phyloP scores from a whole-genome alignment of 345 rosid species.

The Lumnitzera racemosa region DNA sequence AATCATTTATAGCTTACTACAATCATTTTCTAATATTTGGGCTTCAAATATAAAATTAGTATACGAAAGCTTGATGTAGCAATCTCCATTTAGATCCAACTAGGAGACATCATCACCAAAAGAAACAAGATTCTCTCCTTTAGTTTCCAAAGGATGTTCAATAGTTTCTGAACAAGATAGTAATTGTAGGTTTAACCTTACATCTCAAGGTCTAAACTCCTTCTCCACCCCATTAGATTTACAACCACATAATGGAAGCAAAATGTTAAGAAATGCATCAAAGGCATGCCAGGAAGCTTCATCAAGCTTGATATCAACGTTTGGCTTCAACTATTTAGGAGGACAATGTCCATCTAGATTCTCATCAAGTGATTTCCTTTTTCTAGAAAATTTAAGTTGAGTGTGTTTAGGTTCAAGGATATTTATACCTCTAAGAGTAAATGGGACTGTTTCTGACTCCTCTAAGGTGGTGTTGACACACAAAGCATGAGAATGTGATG shows the following conservation, averaged over 20 bases:
- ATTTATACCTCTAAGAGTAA: slow-evolving; percentile 92
- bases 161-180: slow-evolving; percentile 34
- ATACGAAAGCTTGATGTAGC: too few relatives aligned
- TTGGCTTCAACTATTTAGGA: slow-evolving; percentile 48
- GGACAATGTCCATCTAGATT: slow-evolving; percentile 37
- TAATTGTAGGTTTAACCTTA: slow-evolving; percentile 44
- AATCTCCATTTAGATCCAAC: slow-evolving; percentile 25
- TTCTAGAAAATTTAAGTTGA: slow-evolving; percentile 77
- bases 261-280: slow-evolving; percentile 59
- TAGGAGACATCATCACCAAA: slow-evolving; percentile 30
- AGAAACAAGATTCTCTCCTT: slow-evolving; percentile 22
- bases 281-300: slow-evolving; percentile 78
- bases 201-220: slow-evolving; percentile 56
- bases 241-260: slow-evolving; percentile 41
- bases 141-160: slow-evolving; percentile 32
- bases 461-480: slow-evolving; percentile 68
- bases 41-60: too few relatives aligned
- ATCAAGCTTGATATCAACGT: slow-evolving; percentile 40
- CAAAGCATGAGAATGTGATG: slow-evolving; percentile 94
- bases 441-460: slow-evolving; percentile 69
- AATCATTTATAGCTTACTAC: too few relatives aligned
- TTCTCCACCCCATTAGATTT: slow-evolving; percentile 23
- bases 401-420: slow-evolving; percentile 76
- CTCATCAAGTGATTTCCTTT: slow-evolving; percentile 63
- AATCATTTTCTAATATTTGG: too few relatives aligned